A percentile compares a stretch with the other conserved stretches of the same genome.
phyloP scores from a whole-genome alignment of 345 rosid species.

The Cardamine chenopodiifolia region DNA sequence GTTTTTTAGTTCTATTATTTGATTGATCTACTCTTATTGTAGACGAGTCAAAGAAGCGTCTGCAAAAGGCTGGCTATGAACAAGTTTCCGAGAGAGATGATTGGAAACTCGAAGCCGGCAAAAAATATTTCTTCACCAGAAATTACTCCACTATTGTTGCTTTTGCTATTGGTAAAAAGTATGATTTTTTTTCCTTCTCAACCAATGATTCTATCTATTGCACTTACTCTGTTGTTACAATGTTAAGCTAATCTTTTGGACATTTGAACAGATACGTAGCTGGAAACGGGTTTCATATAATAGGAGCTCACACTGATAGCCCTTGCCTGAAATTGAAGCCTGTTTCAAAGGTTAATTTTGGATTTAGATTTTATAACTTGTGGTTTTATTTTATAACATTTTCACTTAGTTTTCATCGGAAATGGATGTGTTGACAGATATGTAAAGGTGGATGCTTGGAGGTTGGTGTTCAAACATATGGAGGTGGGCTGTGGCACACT shows the following conservation, averaged over 20 bases:
- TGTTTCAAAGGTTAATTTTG: slow-evolving; percentile 67
- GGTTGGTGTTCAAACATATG: slow-evolving; percentile 92
- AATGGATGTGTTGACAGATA: slow-evolving; percentile 53
- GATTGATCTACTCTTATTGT: neutral
- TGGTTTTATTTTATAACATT: neutral
- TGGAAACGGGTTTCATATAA: slow-evolving; percentile 85
- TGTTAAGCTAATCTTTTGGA: neutral
- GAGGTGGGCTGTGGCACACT: slow-evolving; percentile 96
- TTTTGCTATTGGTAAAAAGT: slow-evolving; percentile 90
- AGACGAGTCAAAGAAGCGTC: slow-evolving; percentile 85
- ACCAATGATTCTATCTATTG: neutral
- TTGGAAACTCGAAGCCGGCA: slow-evolving; percentile 82
- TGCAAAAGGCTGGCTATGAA: slow-evolving; percentile 67
- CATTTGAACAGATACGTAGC: slow-evolving; percentile 66
- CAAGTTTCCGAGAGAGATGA: slow-evolving; percentile 80
- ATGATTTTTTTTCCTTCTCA: slow-evolving; percentile 6
- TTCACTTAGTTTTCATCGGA: neutral
- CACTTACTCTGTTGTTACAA: neutral
- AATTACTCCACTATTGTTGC: slow-evolving; percentile 90
- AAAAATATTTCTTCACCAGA: slow-evolving; percentile 86
- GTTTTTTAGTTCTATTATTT: neutral
- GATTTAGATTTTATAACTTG: neutral
- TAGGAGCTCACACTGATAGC: slow-evolving; percentile 97
- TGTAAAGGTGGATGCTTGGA: slow-evolving; percentile 77
- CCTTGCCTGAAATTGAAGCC: slow-evolving; percentile 96